phyloP scores from a whole-genome alignment of 345 rosid species.

The Crucihimalaya himalaica region DNA sequence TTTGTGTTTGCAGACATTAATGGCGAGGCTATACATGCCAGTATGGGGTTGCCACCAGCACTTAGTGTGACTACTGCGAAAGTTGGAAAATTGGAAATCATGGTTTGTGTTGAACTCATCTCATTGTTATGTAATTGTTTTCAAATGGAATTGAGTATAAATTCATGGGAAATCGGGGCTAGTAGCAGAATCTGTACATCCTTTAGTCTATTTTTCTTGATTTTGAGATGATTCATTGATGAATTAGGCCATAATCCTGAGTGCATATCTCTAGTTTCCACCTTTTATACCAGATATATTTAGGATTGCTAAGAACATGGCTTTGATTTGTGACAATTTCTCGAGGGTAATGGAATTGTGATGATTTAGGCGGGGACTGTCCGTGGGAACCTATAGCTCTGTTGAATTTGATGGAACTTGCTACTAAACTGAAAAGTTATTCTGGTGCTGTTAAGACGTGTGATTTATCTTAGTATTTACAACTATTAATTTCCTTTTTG shows the following conservation, averaged over 20 bases:
- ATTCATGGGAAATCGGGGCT: no score
- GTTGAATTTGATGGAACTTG: not conserved
- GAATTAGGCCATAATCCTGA: not conserved
- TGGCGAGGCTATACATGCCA: constrained; percentile 97
- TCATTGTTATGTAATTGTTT: not conserved
- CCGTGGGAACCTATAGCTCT: not conserved
- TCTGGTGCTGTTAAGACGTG: not conserved
- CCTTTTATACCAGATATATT: not conserved
- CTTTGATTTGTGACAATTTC: not conserved
- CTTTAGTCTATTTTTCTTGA: no score
- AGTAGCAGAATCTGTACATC: no score
- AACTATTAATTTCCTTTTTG: not conserved
- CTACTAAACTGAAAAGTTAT: not conserved
- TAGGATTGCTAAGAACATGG: constrained; percentile 5
- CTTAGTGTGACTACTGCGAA: constrained; percentile 81
- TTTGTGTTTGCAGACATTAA: constrained; percentile 62
- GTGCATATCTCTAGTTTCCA: not conserved
- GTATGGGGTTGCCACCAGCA: constrained; percentile 97
- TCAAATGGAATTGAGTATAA: not conserved
- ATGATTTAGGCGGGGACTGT: not conserved
- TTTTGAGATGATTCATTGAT: not conserved
- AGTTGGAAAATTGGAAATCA: constrained; percentile 84
- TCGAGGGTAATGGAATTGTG: not conserved
- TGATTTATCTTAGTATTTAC: not conserved
- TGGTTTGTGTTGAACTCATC: constrained; percentile 51